A percentile compares a stretch with the other conserved stretches of the same genome.
Conservation (phyloP, 192 early-diverging fungal species). For the Irineochytrium annulatum region DNA sequence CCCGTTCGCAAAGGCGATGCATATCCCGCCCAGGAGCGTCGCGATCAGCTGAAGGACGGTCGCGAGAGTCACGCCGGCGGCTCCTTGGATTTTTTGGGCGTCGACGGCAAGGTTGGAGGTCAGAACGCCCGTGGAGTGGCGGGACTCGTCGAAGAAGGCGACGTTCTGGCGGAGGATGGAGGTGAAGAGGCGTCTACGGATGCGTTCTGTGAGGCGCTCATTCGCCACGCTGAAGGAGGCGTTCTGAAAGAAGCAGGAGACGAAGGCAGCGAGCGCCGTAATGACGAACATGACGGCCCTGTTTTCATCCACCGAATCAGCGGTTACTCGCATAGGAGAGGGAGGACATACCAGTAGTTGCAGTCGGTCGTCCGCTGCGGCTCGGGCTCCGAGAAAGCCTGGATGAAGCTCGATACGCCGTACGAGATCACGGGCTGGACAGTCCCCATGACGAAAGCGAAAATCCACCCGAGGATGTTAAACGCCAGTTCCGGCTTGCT, state of each 20-base stretch:
- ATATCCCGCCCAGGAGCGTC: conserved; percentile 37
- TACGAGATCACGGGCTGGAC: conserved; percentile 76
- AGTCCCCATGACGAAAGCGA: conserved; percentile 64
- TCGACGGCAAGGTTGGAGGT: conserved; percentile 81
- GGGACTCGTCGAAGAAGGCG: conserved; percentile 61
- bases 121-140: conserved; percentile 59
- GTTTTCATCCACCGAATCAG: too few species aligned
- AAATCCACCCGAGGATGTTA: conserved; percentile 55
- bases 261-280: conserved; percentile 58
- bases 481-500: conserved; percentile 34
- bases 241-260: conserved; percentile 49
- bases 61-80: conserved; percentile 45
- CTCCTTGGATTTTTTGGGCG: conserved; percentile 48
- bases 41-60: conserved; percentile 49
- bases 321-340: background rate
- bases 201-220: conserved; percentile 64
- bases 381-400: conserved; percentile 8
- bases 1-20: conserved; percentile 49
- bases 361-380: background rate
- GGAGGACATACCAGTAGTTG: conserved; percentile 41
- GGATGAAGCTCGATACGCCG: conserved; percentile 30
- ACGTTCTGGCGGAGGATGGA: conserved; percentile 83
- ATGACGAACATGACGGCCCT: conserved; percentile 59
- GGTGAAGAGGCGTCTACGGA: conserved; percentile 59
- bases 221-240: conserved; percentile 61